These are phyloP conservation scores for Claviceps capensis DNA, from an alignment of 2,329 filamentous ascomycete species.

Conservation along the genomic window DNA sequence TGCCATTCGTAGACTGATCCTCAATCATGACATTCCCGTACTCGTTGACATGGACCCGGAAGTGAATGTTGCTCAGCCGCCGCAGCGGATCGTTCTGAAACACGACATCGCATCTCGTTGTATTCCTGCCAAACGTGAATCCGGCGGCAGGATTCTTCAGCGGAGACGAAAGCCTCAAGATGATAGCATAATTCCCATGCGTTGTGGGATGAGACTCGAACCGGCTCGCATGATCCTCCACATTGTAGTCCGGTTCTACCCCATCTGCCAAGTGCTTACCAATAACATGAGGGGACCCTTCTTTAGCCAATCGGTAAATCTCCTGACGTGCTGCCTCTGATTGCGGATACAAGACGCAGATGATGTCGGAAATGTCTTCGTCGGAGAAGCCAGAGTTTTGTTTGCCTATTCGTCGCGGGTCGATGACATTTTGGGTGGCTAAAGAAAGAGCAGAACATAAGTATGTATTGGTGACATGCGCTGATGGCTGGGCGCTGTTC, in stretches of 20 bases:
- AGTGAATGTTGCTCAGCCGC: conserved; percentile 87
- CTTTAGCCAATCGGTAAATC: conserved; percentile 38
- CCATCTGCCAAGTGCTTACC: conserved; percentile 33
- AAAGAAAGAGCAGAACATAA: background rate
- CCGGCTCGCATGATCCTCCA: conserved; percentile 34
- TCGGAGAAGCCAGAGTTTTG: conserved; percentile 74
- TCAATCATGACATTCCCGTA: conserved; percentile 81
- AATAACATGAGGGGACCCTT: conserved; percentile 35
- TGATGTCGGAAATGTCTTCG: conserved; percentile 73
- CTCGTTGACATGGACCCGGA: conserved; percentile 83
- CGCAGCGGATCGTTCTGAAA: conserved; percentile 52
- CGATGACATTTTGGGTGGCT: conserved; percentile 38
- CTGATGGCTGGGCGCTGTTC: background rate
- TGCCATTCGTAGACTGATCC: conserved; percentile 93
- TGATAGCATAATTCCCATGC: conserved; percentile 53
- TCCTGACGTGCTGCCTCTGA: conserved; percentile 60
- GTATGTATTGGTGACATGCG: background rate
- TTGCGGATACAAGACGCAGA: conserved; percentile 75
- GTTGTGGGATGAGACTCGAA: conserved; percentile 32
- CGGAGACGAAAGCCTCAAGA: conserved; percentile 62
- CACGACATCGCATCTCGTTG: conserved; percentile 55
- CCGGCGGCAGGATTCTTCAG: conserved; percentile 57
- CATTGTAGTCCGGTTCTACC: conserved; percentile 37
- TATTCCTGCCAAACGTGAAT: conserved; percentile 78
- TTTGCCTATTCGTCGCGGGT: conserved; percentile 65